Evolutionary conservation across 139 green algal genomes (phyloP), one percentile per base, ranked within the genome.

Genomic region (Volvox africanus): DNA sequence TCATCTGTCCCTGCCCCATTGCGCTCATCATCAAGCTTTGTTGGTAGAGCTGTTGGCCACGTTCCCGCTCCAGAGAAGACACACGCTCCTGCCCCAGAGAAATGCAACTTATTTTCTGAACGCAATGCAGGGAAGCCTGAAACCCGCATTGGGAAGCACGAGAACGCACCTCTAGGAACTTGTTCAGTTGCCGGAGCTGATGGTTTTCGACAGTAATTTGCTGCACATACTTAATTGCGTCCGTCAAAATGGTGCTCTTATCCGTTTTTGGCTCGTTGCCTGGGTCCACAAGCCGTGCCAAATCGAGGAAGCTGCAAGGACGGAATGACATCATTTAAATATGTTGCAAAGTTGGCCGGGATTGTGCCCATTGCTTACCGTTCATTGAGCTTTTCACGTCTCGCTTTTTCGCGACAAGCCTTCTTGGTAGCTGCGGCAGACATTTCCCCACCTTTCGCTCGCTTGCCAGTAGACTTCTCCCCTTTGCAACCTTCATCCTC

Each of bases 311-410:
- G 62, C 96, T 98, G 92, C 80, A 55, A 18, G 61, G 32, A 61
- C 71, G 20, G 88, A 76, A 62, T 24, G 36, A 83, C 78, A 17
- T 18, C 30, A 22, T 80, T 80, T 19, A 80, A 13, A 36, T 44
- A 80, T 22, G 73, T 61, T 32, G 61, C 22, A 32, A 36, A 82
- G 1, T 30, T 55, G 9, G 5, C 44, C 44, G 9, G 44, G 44
- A 55, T 55, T 35, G 71, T 37, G 33, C 28, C 2, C 61, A 19
- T n/a, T 11, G 55, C 94, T 71, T n/a, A 95, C 95, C 93, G 93
- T 28, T 97, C 96, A 67, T 98, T 97, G 17, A 98, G 94, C 71
- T 96, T 97, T 55, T 96, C 95, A 13, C 96, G 87, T 2, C 96
- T 93, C 18, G 92, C 90, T 91, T 97, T 97, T 89, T 98, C 96